A percentile compares a stretch with the other conserved stretches of the same genome.
Evolutionary conservation across 768 basidiomycete species (phyloP).

Genomic region (Cystoderma amianthinum): DNA sequence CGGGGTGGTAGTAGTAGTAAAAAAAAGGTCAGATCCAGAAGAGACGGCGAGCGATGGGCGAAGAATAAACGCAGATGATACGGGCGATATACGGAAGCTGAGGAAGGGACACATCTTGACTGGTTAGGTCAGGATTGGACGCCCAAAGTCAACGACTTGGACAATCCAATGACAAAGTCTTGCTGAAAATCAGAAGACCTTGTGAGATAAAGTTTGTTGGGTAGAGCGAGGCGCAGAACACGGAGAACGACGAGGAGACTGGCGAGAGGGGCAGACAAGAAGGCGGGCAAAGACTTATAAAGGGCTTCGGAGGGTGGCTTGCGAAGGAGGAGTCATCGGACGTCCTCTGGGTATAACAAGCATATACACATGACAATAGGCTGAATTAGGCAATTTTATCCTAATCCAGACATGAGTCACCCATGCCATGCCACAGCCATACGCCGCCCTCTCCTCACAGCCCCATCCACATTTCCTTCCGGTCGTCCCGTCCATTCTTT

Average conservation of each 20-base stretch:
- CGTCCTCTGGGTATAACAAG: conserved; percentile 11
- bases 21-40: background rate
- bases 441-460: background rate
- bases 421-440: background rate
- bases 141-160: conserved; percentile 35
- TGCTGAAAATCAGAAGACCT: conserved; percentile 21
- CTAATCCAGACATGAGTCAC: background rate
- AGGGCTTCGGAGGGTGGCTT: conserved; percentile 1
- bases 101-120: conserved; percentile 31
- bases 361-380: conserved; percentile 6
- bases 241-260: conserved; percentile 12
- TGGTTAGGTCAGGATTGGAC: conserved; percentile 22
- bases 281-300: conserved; percentile 1
- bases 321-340: conserved; percentile 14
- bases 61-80: conserved; percentile 11
- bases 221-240: background rate
- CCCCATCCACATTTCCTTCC: background rate
- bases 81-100: conserved; percentile 15
- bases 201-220: conserved; percentile 7
- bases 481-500: too few relatives aligned
- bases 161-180: conserved; percentile 33
- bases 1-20: conserved; percentile 10
- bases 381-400: background rate
- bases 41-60: conserved; percentile 7
- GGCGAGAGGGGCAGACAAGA: background rate